These are phyloP conservation scores for Oryza australiensis DNA, from an alignment of 176 grass and related monocot species.

Conservation along the genomic window DNA sequence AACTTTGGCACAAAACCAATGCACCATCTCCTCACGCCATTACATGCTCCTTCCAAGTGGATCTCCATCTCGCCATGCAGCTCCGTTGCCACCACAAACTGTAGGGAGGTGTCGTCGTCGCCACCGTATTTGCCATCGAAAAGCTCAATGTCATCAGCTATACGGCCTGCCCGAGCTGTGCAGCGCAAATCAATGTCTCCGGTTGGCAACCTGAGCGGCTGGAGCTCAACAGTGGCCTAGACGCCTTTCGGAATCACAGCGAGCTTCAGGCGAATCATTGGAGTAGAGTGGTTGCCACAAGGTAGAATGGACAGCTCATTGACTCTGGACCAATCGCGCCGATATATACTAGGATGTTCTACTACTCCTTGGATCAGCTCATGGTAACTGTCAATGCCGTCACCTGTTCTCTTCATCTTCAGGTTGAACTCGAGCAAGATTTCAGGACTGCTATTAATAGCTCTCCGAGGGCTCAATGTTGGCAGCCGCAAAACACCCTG, in stretches of 20 bases:
- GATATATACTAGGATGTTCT: background rate
- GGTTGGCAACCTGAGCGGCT: background rate
- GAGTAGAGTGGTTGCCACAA: background rate
- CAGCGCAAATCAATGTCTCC: background rate
- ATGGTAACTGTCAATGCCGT: background rate
- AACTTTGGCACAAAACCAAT: constrained; percentile 11
- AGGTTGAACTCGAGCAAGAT: constrained; percentile 21
- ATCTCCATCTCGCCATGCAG: background rate
- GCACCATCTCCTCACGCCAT: background rate
- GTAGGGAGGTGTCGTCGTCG: background rate
- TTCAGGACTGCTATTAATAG: background rate
- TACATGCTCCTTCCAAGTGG: background rate
- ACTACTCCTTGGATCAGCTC: constrained; percentile 19
- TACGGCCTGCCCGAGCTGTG: background rate
- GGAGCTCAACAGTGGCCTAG: background rate
- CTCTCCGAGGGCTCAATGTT: constrained; percentile 19
- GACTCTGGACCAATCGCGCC: background rate
- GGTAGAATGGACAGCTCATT: background rate
- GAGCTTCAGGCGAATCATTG: background rate
- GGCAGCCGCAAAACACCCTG: constrained; percentile 17
- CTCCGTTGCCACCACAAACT: background rate
- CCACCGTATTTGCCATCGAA: background rate
- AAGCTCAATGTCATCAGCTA: constrained; percentile 1
- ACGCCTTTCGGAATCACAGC: background rate
- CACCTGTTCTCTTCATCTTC: constrained; percentile 10